Base-by-base conservation (phyloP, 192 early-diverging fungal genomes). In the Umbelopsis sp. region DNA sequence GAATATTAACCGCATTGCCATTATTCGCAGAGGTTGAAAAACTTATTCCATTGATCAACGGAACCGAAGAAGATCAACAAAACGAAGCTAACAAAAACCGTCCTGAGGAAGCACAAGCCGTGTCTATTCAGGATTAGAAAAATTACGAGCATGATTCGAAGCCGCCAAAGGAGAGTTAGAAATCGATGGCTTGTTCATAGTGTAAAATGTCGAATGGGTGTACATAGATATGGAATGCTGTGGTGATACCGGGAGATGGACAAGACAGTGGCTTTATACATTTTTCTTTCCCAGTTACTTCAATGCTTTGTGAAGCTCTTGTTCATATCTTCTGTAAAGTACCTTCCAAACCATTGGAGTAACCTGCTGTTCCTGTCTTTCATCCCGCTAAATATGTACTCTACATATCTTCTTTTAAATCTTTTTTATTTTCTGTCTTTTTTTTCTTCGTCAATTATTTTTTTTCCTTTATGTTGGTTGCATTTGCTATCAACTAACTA, bases 11-110 rank as follows among this genome's bases (percentile, higher is more conserved):
- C 16, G 18, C 48, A 20, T n/a, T 25, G 49, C 18, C 6, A 21
- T 47, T 49, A 46, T 46, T n/a, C 25, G 46, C 52, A 76, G 75
- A 77, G 61, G 75, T 77, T 30, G 75, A 77, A 55, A 77, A 72
- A 25, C 52, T 72, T 33, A 67, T 77, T 47, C 67, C 70, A 18
- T 49, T 77, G 18, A 72, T 71, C 50, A 67, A 76, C 48, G 66
- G 46, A n/a, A 25, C 18, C 13, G 55, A 61, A 16, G 55, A 61
- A 18, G 55, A 61, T 25, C 55, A 61, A 33, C 27, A 7, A 25
- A 35, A 61, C 68, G 35, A 69, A 41, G 49, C 46, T 53, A 49
- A 49, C 66, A 49, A 67, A 30, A 61, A 61, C 33, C 55, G 55
- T 61, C 55, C 21, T 35, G 55, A 61, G 12, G 55, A 61, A 30